Conservation (phyloP, 1,139 yeast genomes). For the Suhomyces atakaporum region DNA sequence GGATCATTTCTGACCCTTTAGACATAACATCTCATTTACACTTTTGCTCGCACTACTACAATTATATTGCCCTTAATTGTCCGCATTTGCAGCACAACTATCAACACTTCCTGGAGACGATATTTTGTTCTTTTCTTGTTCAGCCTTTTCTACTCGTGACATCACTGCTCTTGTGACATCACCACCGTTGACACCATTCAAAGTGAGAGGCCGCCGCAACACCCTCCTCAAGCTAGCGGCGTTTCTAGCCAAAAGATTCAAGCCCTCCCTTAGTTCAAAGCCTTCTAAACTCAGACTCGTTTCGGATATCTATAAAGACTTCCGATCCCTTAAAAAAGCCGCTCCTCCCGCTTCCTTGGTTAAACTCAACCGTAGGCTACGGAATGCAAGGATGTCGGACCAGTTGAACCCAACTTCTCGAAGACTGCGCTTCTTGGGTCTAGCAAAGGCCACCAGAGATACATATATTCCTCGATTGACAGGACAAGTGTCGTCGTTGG, state of each 20-base stretch:
- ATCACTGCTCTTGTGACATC: too few relatives aligned
- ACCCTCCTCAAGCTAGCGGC: conserved; percentile 20
- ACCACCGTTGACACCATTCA: conserved; percentile 5
- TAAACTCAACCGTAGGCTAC: conserved; percentile 5
- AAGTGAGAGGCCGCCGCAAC: conserved; percentile 18
- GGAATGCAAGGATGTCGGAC: conserved; percentile 13
- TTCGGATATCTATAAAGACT: conserved; percentile 28
- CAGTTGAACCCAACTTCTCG: conserved; percentile 19
- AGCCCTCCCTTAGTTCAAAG: conserved; percentile 11
- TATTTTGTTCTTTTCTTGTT: too few relatives aligned
- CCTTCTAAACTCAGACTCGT: conserved; percentile 21
- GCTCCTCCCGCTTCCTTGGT: conserved; percentile 1
- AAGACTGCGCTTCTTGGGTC: conserved; percentile 44
- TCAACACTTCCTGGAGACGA: too few relatives aligned
- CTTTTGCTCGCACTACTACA: too few relatives aligned
- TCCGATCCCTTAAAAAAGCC: conserved; percentile 20
- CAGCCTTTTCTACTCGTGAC: too few relatives aligned
- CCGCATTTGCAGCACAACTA: too few relatives aligned
- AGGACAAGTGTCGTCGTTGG: conserved; percentile 50
- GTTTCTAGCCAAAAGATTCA: conserved; percentile 19
- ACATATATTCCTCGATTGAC: conserved; percentile 56
- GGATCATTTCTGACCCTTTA: too few relatives aligned
- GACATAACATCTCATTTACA: too few relatives aligned
- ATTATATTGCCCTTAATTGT: too few relatives aligned
- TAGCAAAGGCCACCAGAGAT: conserved; percentile 59